phyloP scores from a whole-genome alignment of 1,284 basidiomycete species.

The Apiotrichum veenhuisii region DNA sequence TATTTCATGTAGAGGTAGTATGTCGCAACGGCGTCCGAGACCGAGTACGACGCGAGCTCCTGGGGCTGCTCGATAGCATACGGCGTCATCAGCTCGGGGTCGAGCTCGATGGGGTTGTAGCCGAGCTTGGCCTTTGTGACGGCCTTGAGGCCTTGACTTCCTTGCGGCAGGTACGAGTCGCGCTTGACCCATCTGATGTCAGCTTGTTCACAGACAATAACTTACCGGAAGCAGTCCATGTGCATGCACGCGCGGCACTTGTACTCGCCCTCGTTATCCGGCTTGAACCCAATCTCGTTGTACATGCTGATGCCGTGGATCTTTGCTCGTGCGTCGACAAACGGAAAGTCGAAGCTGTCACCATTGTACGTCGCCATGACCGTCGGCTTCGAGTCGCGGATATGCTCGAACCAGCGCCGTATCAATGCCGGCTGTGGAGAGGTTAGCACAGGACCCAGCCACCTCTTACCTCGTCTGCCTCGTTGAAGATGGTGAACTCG shows the following conservation, averaged over 20 bases:
- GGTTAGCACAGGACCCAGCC: neutral
- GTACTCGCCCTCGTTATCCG: constrained; percentile 91
- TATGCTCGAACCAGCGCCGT: constrained; percentile 86
- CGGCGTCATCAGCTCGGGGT: constrained; percentile 99
- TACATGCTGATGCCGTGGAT: constrained; percentile 95
- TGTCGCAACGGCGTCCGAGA: constrained; percentile 98
- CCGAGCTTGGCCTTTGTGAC: constrained; percentile 96
- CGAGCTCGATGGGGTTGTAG: constrained; percentile 95
- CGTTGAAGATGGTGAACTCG: constrained; percentile 95
- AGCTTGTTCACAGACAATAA: neutral
- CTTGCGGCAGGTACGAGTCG: constrained; percentile 98
- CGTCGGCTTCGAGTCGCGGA: constrained; percentile 87
- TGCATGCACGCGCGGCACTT: constrained; percentile 91
- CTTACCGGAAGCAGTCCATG: constrained; percentile 92
- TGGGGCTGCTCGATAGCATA: constrained; percentile 98
- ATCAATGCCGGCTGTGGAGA: constrained; percentile 69
- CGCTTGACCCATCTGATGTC: constrained; percentile 82
- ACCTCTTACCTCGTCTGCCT: constrained; percentile 73
- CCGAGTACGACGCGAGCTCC: constrained; percentile 92
- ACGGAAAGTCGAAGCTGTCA: constrained; percentile 99
- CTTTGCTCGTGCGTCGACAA: constrained; percentile 82
- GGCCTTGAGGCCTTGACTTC: constrained; percentile 96
- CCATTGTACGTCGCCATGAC: constrained; percentile 99
- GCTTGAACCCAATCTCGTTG: constrained; percentile 86
- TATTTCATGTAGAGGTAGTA: constrained; percentile 99